Base-by-base conservation (phyloP, 1,139 yeast genomes). In the Hyphopichia khmerensis region DNA sequence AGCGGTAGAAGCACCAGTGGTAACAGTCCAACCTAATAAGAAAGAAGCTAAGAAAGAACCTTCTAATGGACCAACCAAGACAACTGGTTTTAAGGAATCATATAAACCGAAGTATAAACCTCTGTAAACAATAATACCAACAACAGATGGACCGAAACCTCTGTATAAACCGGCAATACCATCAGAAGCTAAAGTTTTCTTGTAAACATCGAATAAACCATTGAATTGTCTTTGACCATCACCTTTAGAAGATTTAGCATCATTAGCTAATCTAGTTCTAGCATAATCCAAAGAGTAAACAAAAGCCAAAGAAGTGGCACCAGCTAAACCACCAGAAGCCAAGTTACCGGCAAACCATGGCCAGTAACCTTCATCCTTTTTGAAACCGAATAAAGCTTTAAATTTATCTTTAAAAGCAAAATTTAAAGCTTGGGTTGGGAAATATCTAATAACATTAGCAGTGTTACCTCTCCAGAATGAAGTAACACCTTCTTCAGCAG, bases 381-480 rank as follows among this genome's bases (percentile, higher is more conserved):
- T 73, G 76, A 72, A 72, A 67, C 77, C 78, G 60, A 73, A 73
- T 70, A 73, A 59, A 50, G 65, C 65, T 71, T 73, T 73, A 64
- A 73, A 71, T 66, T 71, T 71, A 60, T 73, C 79, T 69, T 73
- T 73, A 75, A 73, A 73, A 54, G 79, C 79, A 50, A 73, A 73
- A 69, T 73, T 73, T 59, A 73, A 67, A 52, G 79, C 79, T 64
- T 73, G 79, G 64, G 78, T 73, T 62, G 79, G 78, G 77, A 73
- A 73, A 72, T 73, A 73, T 70, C 79, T 72, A 66, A 73, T 68
- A 59, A 73, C 78, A 60, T 73, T 73, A 55, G 79, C 79, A 51
- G 79, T 73, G 77, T 73, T 73, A 72, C 79, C 79, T 73, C 79
- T 73, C 79, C 79, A 73, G 77, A 73, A 73, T 46, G 79, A 67